Evolutionary conservation across 306 rosid genomes (phyloP).

Genomic region (Hippophae rhamnoides): DNA sequence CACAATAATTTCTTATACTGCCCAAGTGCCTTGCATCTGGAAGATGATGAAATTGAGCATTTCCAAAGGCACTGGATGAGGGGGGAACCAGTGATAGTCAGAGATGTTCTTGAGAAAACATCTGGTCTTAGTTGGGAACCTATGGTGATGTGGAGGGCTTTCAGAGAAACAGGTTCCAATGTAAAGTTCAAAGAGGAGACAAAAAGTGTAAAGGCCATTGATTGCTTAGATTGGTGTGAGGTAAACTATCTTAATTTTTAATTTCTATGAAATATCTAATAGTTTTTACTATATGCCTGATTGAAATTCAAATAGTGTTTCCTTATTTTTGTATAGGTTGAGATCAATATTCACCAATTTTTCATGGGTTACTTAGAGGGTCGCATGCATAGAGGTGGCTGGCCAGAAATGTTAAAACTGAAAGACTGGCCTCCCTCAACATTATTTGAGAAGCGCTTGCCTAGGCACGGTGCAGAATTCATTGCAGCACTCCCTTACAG

Average conservation of each 20-base stretch:
- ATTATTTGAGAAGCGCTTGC: conserved; percentile 34
- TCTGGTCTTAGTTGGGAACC: conserved; percentile 53
- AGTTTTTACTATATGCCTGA: not conserved
- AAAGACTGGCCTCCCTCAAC: conserved; percentile 45
- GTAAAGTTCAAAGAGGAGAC: conserved; percentile 41
- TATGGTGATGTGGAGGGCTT: conserved; percentile 47
- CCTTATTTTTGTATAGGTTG: conserved; percentile 23
- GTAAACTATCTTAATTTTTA: conserved; percentile 14
- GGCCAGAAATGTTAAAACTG: conserved; percentile 42
- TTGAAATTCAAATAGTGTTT: not conserved
- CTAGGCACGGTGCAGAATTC: conserved; percentile 38
- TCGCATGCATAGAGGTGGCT: conserved; percentile 20
- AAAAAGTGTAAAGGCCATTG: conserved; percentile 28
- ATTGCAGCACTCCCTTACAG: conserved; percentile 34
- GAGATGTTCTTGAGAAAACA: conserved; percentile 38
- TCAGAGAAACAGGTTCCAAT: conserved; percentile 32
- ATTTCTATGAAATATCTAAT: not conserved
- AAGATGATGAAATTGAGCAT: conserved; percentile 24
- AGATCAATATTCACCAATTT: conserved; percentile 34
- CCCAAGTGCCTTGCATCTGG: conserved; percentile 23
- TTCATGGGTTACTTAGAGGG: conserved; percentile 33
- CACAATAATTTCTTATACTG: conserved; percentile 26
- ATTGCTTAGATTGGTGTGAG: conserved; percentile 45
- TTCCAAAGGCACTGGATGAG: conserved; percentile 35
- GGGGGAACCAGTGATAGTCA: conserved; percentile 40